A percentile compares a stretch with the other conserved stretches of the same genome.
Evolutionary conservation across 257 asterid species (phyloP).

Genomic region (Plantago major): DNA sequence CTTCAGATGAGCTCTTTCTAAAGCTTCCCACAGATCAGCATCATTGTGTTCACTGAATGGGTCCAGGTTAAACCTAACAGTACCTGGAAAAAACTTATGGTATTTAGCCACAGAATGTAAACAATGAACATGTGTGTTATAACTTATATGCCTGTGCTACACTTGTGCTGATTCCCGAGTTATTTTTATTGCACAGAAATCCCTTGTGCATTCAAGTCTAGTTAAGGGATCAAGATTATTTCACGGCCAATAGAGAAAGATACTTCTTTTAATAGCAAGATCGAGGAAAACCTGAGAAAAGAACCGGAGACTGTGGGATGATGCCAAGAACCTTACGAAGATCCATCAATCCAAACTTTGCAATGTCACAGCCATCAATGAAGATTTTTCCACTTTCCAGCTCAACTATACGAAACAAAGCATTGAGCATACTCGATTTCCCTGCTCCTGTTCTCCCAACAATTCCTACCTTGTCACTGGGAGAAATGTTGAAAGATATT

Average conservation of each 20-base stretch:
- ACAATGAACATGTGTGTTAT: neutral
- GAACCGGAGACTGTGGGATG: slow-evolving; percentile 94
- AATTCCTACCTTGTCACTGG: slow-evolving; percentile 89
- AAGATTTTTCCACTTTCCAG: slow-evolving; percentile 76
- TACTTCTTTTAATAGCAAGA: slow-evolving; percentile 2
- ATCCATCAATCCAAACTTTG: slow-evolving; percentile 78
- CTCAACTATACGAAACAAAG: slow-evolving; percentile 87
- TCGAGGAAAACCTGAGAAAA: slow-evolving; percentile 77
- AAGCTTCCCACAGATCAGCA: slow-evolving; percentile 97
- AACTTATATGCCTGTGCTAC: too few species aligned
- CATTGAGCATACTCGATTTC: slow-evolving; percentile 96
- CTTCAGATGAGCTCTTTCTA: slow-evolving; percentile 93
- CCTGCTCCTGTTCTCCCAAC: slow-evolving; percentile 99
- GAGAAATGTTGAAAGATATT: slow-evolving; percentile 71
- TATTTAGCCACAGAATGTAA: neutral
- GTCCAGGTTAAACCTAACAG: slow-evolving; percentile 90
- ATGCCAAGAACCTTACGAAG: slow-evolving; percentile 94
- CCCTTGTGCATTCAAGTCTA: too few species aligned
- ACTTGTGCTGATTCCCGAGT: too few species aligned
- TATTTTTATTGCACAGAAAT: too few species aligned
- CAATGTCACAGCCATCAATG: slow-evolving; percentile 69
- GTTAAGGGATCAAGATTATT: neutral
- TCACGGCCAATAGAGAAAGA: neutral
- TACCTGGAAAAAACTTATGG: slow-evolving; percentile 35
- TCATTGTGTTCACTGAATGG: slow-evolving; percentile 94